Evolutionary conservation across 257 asterid genomes (phyloP), one percentile per base, ranked within the genome.

Genomic region (Solanum virginianum): DNA sequence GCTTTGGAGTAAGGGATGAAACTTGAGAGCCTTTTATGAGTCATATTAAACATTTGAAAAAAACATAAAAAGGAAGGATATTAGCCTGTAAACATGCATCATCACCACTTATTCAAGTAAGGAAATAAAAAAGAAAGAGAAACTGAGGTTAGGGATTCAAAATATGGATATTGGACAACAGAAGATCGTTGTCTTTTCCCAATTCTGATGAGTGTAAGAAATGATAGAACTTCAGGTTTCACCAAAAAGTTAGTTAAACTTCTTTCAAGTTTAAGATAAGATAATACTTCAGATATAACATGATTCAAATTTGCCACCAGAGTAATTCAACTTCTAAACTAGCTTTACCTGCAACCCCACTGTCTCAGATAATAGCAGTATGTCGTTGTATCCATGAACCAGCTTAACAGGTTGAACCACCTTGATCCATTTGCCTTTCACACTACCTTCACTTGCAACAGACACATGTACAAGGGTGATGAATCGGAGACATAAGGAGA

Each of bases 331-430:
- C 5, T n/a, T 45, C 32, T 15, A 54, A 88, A 55, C 68, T 54
- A 85, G 80, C 85, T 84, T 53, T 89, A 96, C 98, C 98, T 96
- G 99, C 92, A 94, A 91, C 82, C 98, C 99, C 85, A 94, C 91
- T 54, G 99, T 93, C 90, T 94, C 90, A 85, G 98, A 92, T 87
- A 96, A 87, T 83, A 96, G 88, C 43, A 88, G 63, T 86, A 94
- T 87, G 85, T 96, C 96, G 84, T 94, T 94, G 91, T 90, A 91
- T 82, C 99, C 99, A 88, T 90, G 92, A 56, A 84, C 80, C 51
- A 96, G 93, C 70, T 89, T 85, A 86, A 94, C 87, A 60, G 95
- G 93, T 92, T 94, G 95, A 69, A 83, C 89, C 59, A 96, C 98
- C 90, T 91, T 90, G 85, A 86, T 89, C 99, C 98, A 96, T 29